Percentiles rank a stretch among this genome's conserved stretches.
phyloP scores from a whole-genome alignment of 768 basidiomycete genomes.

The Hortiboletus flavorubellus region DNA sequence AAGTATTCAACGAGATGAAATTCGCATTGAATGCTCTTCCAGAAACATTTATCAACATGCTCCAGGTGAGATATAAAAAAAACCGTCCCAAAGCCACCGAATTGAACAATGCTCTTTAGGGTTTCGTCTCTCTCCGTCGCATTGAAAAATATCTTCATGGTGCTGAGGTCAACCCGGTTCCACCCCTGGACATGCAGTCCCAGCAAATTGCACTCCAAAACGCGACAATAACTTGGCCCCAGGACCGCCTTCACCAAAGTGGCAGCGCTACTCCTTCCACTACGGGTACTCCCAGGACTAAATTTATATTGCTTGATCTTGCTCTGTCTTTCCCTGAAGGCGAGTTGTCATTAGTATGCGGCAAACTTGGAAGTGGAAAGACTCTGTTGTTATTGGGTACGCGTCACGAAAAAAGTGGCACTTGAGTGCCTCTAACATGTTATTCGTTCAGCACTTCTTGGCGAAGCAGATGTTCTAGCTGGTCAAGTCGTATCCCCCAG shows the following conservation, averaged over 20 bases:
- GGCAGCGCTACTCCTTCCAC: constrained; percentile 50
- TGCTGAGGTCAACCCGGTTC: constrained; percentile 66
- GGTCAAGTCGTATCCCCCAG: constrained; percentile 83
- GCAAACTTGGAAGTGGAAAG: constrained; percentile 88
- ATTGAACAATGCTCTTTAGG: constrained; percentile 34
- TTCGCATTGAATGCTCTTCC: constrained; percentile 86
- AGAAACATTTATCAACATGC: constrained; percentile 85
- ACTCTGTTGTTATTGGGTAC: constrained; percentile 72
- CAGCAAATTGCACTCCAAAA: constrained; percentile 71
- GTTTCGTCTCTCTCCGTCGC: constrained; percentile 80
- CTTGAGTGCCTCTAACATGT: constrained; percentile 9
- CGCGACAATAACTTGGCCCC: constrained; percentile 89
- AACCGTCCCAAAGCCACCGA: neutral
- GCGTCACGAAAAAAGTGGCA: neutral
- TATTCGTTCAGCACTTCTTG: constrained; percentile 59
- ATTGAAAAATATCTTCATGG: constrained; percentile 86
- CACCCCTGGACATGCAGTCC: constrained; percentile 53
- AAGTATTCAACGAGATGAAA: constrained; percentile 85
- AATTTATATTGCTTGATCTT: constrained; percentile 80
- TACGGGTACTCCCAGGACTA: constrained; percentile 69
- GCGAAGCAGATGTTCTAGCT: constrained; percentile 52
- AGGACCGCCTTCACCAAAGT: constrained; percentile 53
- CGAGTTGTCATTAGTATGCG: constrained; percentile 80
- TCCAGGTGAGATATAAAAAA: constrained; percentile 58
- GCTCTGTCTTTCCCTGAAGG: constrained; percentile 74